Evolutionary conservation across 495 filamentous ascomycete species (phyloP), one percentile per base, ranked within the genome.

Genomic region (Aspergillus wentii): DNA sequence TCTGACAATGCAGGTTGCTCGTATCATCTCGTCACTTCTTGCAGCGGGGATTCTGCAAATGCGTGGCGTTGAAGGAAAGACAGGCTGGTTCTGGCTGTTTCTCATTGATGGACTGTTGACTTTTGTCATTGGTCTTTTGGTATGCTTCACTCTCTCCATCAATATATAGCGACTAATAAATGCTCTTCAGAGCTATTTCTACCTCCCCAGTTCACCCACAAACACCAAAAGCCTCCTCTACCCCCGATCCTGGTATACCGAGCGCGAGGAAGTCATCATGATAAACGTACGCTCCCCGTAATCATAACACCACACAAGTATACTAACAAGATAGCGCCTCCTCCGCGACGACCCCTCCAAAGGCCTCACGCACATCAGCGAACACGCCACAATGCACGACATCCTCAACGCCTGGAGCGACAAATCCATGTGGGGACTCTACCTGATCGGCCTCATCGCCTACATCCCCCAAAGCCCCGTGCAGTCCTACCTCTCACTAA

Each of bases 1-100:
- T 19, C 1, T 30, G 5, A n/a, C 16, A 4, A 6, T 17, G 10
- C 28, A 52, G 49, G 41, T 56, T 13, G 73, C 75, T 0, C 59
- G 65, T 9, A 67, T 78, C 20, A 49, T 75, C 27, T 75, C 73
- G 0, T 66, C 71, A 2, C 56, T 79, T 1, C 54, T 78, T 1
- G 74, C 74, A 0, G 72, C 74, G 15, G 74, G 58, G 1, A 59
- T 79, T 5, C 50, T 79, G 3, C 49, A 68, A 34, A 75, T 79
- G 68, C 50, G 71, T 15, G 71, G 73, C 7, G 37, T 69, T 13
- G 31, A 48, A 20, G 72, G 68, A 9, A 51, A 70, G 8, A 30
- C 61, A 1, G 73, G 74, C 0, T 79, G 75, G 75, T 66, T 70
- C 40, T 79, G 72, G 71, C 57, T 78, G 6, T 77, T 79, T 54